phyloP scores from a whole-genome alignment of 306 rosid species.

The Cicer cuneatum region DNA sequence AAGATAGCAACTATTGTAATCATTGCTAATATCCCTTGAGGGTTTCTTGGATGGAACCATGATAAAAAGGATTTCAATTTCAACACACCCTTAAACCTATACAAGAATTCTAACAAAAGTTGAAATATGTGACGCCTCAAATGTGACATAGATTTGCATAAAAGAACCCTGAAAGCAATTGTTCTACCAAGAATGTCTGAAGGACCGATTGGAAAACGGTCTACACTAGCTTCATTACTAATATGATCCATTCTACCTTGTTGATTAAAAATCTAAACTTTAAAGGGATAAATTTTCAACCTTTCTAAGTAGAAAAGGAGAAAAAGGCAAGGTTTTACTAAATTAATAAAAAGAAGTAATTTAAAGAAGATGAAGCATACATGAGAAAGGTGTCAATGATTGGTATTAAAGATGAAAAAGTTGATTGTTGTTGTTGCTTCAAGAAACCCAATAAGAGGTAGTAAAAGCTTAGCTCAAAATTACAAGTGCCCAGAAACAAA shows the following conservation, averaged over 20 bases:
- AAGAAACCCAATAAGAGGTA: neutral
- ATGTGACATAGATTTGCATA: slow-evolving; percentile 80
- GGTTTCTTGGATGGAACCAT: slow-evolving; percentile 89
- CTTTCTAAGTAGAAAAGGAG: too few relatives aligned
- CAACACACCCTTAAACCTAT: slow-evolving; percentile 56
- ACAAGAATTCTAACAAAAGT: slow-evolving; percentile 51
- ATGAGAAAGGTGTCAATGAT: neutral
- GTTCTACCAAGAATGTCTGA: slow-evolving; percentile 80
- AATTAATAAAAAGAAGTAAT: neutral
- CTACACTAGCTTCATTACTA: slow-evolving; percentile 87
- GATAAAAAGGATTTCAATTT: slow-evolving; percentile 59
- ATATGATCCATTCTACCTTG: slow-evolving; percentile 69
- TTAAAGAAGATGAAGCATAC: neutral
- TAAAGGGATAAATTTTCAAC: neutral
- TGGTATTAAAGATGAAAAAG: neutral
- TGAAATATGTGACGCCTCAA: slow-evolving; percentile 64
- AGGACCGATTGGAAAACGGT: slow-evolving; percentile 86
- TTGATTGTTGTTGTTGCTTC: neutral
- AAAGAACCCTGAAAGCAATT: slow-evolving; percentile 79
- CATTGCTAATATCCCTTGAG: slow-evolving; percentile 91
- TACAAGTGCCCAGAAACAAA: neutral
- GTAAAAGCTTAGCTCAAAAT: neutral
- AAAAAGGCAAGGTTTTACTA: neutral
- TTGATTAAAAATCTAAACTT: slow-evolving; percentile 32
- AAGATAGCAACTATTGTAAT: slow-evolving; percentile 83